These are phyloP conservation scores for Plasmopara halstedii DNA, from an alignment of 352 stramenopile genomes.

Conservation along the genomic window DNA sequence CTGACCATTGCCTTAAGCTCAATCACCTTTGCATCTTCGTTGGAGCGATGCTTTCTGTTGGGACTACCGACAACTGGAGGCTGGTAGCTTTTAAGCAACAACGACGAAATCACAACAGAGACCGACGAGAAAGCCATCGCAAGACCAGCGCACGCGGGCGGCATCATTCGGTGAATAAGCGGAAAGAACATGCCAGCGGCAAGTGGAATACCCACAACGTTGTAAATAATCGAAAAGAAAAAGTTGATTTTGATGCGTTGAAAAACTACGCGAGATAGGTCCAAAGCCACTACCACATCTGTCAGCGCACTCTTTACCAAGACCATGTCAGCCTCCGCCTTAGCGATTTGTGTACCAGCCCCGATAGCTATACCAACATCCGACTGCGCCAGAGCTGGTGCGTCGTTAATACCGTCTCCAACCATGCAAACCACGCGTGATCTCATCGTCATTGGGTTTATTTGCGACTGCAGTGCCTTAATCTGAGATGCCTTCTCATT, in stretches of 20 bases:
- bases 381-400: constrained; percentile 86
- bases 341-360: constrained; percentile 86
- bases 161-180: constrained; percentile 79
- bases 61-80: constrained; percentile 34
- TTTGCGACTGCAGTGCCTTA: constrained; percentile 62
- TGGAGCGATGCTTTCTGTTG: constrained; percentile 27
- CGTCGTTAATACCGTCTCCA: constrained; percentile 95
- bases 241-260: constrained; percentile 82
- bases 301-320: constrained; percentile 78
- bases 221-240: constrained; percentile 85
- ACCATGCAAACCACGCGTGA: constrained; percentile 88
- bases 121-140: constrained; percentile 87
- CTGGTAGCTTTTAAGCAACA: constrained; percentile 64
- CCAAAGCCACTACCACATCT: constrained; percentile 75
- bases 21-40: constrained; percentile 63
- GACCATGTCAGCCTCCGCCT: constrained; percentile 84
- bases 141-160: constrained; percentile 73
- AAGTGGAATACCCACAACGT: constrained; percentile 75
- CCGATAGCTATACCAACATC: constrained; percentile 91
- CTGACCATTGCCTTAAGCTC: constrained; percentile 73
- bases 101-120: constrained; percentile 48
- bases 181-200: constrained; percentile 83
- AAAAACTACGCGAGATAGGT: constrained; percentile 77
- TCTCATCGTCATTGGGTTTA: constrained; percentile 62
- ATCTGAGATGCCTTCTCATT: constrained; percentile 93